Conservation (phyloP, 805 yeast genomes). For the Kuraishia cidri region DNA sequence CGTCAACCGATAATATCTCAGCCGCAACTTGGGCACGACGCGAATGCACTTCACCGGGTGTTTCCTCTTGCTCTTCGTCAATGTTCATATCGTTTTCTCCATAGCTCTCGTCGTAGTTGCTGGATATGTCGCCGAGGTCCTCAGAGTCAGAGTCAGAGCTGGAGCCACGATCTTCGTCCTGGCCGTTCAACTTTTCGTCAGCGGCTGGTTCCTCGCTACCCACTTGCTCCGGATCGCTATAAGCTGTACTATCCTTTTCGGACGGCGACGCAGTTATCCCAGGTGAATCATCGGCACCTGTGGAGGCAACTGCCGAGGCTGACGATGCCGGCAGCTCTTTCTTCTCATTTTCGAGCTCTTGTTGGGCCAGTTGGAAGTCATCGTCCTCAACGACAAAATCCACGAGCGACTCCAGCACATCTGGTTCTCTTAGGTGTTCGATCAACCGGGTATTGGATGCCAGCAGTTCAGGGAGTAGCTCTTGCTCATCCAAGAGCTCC, state of each 20-base stretch:
- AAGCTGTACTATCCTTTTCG: constrained; percentile 23
- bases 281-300: constrained; percentile 5
- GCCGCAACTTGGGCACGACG: constrained; percentile 65
- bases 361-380: constrained; percentile 26
- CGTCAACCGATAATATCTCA: constrained; percentile 84
- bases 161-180: constrained; percentile 11
- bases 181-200: constrained; percentile 9
- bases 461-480: constrained; percentile 61
- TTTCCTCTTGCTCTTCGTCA: constrained; percentile 19
- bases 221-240: constrained; percentile 11
- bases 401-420: constrained; percentile 58
- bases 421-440: constrained; percentile 74
- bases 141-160: constrained; percentile 11
- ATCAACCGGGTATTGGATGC: constrained; percentile 68
- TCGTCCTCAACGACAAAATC: constrained; percentile 50
- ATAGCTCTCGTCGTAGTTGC: background rate
- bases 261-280: constrained; percentile 10
- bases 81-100: constrained; percentile 13
- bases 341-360: constrained; percentile 2
- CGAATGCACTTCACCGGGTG: constrained; percentile 22
- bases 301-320: constrained; percentile 1
- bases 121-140: background rate
- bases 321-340: constrained; percentile 3
- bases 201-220: constrained; percentile 4
- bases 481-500: constrained; percentile 67